A percentile compares a stretch with the other conserved stretches of the same genome.
These are phyloP conservation scores for Saccharomyces hybrid DNA, from an alignment of 1,139 yeast genomes.

Conservation along the genomic window DNA sequence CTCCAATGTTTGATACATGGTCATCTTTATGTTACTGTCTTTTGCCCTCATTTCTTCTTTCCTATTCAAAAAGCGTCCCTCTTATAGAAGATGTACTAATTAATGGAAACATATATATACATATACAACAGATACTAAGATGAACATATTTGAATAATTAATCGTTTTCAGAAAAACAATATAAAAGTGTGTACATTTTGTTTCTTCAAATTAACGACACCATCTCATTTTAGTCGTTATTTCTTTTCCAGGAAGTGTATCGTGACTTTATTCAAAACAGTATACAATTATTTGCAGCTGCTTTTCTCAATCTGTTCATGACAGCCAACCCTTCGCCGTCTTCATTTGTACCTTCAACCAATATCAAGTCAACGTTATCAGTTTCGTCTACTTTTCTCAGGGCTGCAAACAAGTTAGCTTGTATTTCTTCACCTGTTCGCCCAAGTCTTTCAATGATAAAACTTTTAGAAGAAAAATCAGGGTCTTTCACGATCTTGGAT, in stretches of 20 bases:
- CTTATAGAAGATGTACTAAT: not conserved
- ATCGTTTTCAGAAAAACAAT: not conserved
- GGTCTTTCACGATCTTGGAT: not conserved
- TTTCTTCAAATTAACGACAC: not conserved
- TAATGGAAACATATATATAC: not conserved
- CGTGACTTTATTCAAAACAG: slow-evolving; percentile 12
- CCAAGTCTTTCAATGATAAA: slow-evolving; percentile 48
- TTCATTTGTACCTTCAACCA: slow-evolving; percentile 66
- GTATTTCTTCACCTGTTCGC: slow-evolving; percentile 50
- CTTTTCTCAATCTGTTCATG: slow-evolving; percentile 84
- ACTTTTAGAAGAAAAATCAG: not conserved
- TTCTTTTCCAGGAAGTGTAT: not conserved
- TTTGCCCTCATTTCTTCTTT: not conserved
- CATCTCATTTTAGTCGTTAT: not conserved
- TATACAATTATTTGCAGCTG: slow-evolving; percentile 52
- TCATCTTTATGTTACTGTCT: not conserved
- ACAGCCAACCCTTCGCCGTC: slow-evolving; percentile 80
- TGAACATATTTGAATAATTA: not conserved
- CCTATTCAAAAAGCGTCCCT: not conserved
- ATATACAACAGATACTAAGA: not conserved
- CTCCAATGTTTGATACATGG: slow-evolving; percentile 21
- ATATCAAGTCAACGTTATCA: slow-evolving; percentile 49
- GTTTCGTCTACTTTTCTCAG: slow-evolving; percentile 67
- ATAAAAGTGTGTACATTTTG: not conserved
- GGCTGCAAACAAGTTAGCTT: slow-evolving; percentile 61